Evolutionary conservation across 2,329 filamentous ascomycete species (phyloP).

Genomic region (Cladobotryum mycophilum): DNA sequence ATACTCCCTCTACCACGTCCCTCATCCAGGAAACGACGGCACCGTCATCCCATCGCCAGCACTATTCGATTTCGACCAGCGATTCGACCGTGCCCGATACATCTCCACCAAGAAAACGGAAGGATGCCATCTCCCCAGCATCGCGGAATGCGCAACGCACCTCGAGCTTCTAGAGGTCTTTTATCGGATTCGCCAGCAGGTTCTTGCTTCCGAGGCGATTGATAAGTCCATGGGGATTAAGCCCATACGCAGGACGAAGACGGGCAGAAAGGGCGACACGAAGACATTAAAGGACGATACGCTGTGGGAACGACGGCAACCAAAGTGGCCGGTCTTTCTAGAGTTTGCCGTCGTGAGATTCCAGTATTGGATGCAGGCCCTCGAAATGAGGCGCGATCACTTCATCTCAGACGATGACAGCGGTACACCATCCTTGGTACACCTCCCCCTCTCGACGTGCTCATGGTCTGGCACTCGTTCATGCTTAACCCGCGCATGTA

Average conservation of each 20-base stretch:
- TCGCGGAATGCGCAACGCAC: slow-evolving; percentile 44
- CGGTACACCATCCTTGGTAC: background rate
- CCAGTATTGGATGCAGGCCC: slow-evolving; percentile 16
- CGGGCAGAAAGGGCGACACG: slow-evolving; percentile 12
- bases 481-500: slow-evolving; percentile 27
- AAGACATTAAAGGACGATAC: slow-evolving; percentile 18
- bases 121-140: slow-evolving; percentile 14
- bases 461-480: slow-evolving; percentile 33
- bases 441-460: slow-evolving; percentile 24
- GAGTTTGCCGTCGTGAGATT: slow-evolving; percentile 23
- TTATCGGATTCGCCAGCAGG: slow-evolving; percentile 39
- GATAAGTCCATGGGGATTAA: slow-evolving; percentile 16
- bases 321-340: slow-evolving; percentile 22
- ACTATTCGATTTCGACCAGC: slow-evolving; percentile 4
- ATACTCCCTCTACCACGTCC: background rate
- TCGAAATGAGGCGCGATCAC: background rate
- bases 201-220: slow-evolving; percentile 16
- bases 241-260: slow-evolving; percentile 13
- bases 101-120: background rate
- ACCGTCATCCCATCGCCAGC: slow-evolving; percentile 3
- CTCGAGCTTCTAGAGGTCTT: slow-evolving; percentile 55
- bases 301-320: slow-evolving; percentile 15
- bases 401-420: background rate
- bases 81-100: background rate
- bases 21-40: too few relatives aligned